Evolutionary conservation across 1,284 basidiomycete species (phyloP).

Genomic region (Ceratobasidium sp.): DNA sequence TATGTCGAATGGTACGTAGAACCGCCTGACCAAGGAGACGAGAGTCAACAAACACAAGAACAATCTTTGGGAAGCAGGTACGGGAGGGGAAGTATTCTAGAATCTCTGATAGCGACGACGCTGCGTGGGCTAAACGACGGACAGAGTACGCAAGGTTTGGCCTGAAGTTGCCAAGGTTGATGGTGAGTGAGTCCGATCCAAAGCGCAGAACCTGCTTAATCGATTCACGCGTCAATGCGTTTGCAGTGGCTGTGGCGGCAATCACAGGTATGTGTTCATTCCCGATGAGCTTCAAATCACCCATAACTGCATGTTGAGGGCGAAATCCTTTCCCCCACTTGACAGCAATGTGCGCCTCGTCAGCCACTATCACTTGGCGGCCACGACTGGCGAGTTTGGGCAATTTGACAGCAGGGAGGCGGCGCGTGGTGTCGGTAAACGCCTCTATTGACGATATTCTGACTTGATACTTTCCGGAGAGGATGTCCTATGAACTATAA

Average conservation of each 20-base stretch:
- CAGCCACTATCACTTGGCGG: not conserved
- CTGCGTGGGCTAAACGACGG: not conserved
- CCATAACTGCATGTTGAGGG: not conserved
- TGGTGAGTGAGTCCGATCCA: not conserved
- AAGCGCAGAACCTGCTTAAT: not conserved
- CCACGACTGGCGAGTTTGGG: not conserved
- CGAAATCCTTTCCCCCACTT: slow-evolving; percentile 16
- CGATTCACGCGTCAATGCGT: not conserved
- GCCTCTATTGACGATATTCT: no score
- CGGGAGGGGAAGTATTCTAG: not conserved
- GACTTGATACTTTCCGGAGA: not conserved
- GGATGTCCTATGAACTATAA: no score
- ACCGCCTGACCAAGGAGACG: not conserved
- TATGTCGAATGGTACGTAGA: not conserved
- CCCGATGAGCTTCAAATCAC: no score
- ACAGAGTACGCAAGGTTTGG: not conserved
- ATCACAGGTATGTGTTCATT: not conserved
- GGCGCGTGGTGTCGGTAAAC: not conserved
- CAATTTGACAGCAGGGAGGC: not conserved
- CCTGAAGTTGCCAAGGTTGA: not conserved
- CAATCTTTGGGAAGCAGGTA: not conserved
- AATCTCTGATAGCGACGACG: not conserved
- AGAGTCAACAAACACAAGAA: no score
- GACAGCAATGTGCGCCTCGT: slow-evolving; percentile 16
- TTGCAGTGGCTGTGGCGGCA: not conserved